Evolutionary conservation across 2,329 filamentous ascomycete genomes (phyloP).

Genomic region (Hansfordia pulvinata): DNA sequence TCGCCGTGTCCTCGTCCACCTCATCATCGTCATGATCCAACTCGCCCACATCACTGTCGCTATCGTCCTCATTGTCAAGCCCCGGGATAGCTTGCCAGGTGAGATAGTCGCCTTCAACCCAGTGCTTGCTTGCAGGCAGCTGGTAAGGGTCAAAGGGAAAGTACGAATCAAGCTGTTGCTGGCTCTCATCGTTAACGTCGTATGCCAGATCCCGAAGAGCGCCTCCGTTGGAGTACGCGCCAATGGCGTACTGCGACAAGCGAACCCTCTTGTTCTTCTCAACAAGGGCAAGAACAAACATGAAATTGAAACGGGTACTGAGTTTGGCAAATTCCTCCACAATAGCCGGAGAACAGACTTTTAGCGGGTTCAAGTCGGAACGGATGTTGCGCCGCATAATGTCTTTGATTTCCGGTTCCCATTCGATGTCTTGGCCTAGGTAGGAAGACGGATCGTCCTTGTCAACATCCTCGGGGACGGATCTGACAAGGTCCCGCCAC

Average conservation of each 20-base stretch:
- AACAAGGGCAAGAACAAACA: constrained; percentile 79
- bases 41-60: constrained; percentile 36
- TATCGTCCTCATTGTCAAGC: constrained; percentile 42
- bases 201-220: constrained; percentile 38
- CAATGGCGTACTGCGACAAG: constrained; percentile 54
- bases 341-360: constrained; percentile 83
- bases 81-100: constrained; percentile 66
- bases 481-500: constrained; percentile 76
- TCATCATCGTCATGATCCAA: constrained; percentile 29
- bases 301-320: constrained; percentile 69
- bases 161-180: constrained; percentile 80
- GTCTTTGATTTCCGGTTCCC: constrained; percentile 63
- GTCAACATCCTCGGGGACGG: constrained; percentile 45
- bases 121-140: constrained; percentile 71
- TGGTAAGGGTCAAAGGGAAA: constrained; percentile 98
- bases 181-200: constrained; percentile 54
- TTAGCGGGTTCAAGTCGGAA: constrained; percentile 84
- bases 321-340: constrained; percentile 86
- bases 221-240: constrained; percentile 40
- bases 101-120: constrained; percentile 77
- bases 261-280: constrained; percentile 88
- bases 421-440: constrained; percentile 60
- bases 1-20: constrained; percentile 36
- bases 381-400: constrained; percentile 67
- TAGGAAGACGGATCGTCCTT: constrained; percentile 47